Evolutionary conservation across 805 yeast genomes (phyloP), one percentile per base, ranked within the genome.

Genomic region (Brettanomyces sp.): DNA sequence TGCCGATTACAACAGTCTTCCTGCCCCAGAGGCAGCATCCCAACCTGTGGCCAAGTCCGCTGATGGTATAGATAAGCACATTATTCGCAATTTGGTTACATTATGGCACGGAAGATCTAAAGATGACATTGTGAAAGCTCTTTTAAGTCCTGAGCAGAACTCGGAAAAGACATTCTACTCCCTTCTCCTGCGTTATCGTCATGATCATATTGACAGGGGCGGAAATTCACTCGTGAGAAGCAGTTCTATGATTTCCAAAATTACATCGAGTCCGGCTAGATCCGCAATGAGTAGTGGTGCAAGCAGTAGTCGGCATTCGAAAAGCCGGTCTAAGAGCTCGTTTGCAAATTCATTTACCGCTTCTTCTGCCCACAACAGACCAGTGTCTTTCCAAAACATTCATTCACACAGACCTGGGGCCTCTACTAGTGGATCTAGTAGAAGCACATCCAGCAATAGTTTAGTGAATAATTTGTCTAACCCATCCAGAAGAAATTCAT

Each of bases 51-150:
- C 72, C 7, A 41, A 47, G 22, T 65, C 76, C 3, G 65, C 57
- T 36, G 65, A 64, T 46, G 73, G 73, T 46, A 75, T 77, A 43
- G 82, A 77, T 59, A 60, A 63, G 45, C 76, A 73, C 53, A 77
- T 77, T 44, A 62, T 77, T 49, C 73, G 75, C 45, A 77, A 77
- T 53, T 66, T 77, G 53, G 69, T 77, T 25, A 76, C 76, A 47
- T 65, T 77, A 52, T 77, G 82, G 82, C 77, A 77, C 53, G 79
- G 77, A 41, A 65, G 81, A 53, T 51, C 72, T 58, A 50, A 66
- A 60, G 66, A 58, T 18, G 56, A 63, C 37, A 64, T 66, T 38
- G 52, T 59, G 30, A 44, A 49, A 24, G 50, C 65, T 4, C 52
- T 66, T 30, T 44, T 66, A 39, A 48, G 55, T 11, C 50, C 59